Evolutionary conservation across 1,284 basidiomycete genomes (phyloP).

Genomic region (Paramarasmius palmivorus): DNA sequence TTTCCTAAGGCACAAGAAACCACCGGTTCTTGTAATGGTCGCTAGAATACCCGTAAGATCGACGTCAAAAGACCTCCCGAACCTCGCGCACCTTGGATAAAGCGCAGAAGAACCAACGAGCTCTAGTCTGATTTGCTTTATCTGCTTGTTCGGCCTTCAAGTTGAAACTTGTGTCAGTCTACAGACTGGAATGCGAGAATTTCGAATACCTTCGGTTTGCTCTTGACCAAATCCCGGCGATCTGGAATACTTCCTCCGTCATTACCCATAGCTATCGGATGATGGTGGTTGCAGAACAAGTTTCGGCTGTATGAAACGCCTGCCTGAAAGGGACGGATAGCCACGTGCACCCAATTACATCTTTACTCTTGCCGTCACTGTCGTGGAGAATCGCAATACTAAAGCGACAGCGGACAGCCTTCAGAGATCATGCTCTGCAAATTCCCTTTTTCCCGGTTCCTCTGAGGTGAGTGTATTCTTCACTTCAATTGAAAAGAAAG

Average conservation of each 20-base stretch:
- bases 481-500: too few species aligned
- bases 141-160: conserved; percentile 76
- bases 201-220: conserved; percentile 60
- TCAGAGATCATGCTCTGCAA: too few species aligned
- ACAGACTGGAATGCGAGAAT: background rate
- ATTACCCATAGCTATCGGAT: conserved; percentile 63
- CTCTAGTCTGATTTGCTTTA: conserved; percentile 82
- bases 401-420: too few species aligned
- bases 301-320: background rate
- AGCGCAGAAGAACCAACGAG: conserved; percentile 90
- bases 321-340: too few species aligned
- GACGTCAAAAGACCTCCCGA: background rate
- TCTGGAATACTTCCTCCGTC: conserved; percentile 87
- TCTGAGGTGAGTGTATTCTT: too few species aligned
- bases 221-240: conserved; percentile 76
- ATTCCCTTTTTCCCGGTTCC: too few species aligned
- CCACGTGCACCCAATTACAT: too few species aligned
- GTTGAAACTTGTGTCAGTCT: background rate
- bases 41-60: conserved; percentile 44
- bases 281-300: background rate
- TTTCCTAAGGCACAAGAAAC: conserved; percentile 90
- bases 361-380: too few species aligned
- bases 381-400: too few species aligned
- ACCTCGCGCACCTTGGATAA: conserved; percentile 76
- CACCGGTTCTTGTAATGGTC: conserved; percentile 80